Evolutionary conservation across 1,139 yeast species (phyloP).

Genomic region (Sugiyamaella paludigena): DNA sequence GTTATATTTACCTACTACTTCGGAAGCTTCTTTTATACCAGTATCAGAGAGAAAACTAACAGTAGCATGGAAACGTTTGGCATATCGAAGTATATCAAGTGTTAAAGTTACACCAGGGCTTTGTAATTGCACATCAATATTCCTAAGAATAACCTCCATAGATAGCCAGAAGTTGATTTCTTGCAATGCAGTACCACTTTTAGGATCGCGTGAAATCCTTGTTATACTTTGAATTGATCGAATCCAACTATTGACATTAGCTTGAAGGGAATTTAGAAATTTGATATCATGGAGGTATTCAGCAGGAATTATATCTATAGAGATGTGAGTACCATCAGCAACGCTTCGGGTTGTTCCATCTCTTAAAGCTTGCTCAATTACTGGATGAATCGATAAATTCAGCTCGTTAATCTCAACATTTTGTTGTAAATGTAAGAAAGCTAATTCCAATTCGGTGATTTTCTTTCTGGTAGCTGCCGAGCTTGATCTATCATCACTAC

Average conservation of each 20-base stretch:
- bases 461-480: slow-evolving; percentile 45
- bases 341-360: slow-evolving; percentile 14
- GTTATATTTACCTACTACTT: slow-evolving; percentile 54
- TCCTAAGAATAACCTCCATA: slow-evolving; percentile 58
- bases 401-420: slow-evolving; percentile 69
- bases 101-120: slow-evolving; percentile 57
- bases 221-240: slow-evolving; percentile 60
- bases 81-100: slow-evolving; percentile 59
- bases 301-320: slow-evolving; percentile 38
- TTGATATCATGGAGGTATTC: slow-evolving; percentile 48
- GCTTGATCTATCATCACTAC: slow-evolving; percentile 24
- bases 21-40: slow-evolving; percentile 59
- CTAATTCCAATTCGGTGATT: slow-evolving; percentile 64
- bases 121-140: slow-evolving; percentile 58
- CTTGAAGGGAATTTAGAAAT: slow-evolving; percentile 64
- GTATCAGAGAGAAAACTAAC: slow-evolving; percentile 70
- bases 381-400: slow-evolving; percentile 52
- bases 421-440: slow-evolving; percentile 68
- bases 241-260: slow-evolving; percentile 71
- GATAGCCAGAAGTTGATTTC: slow-evolving; percentile 81
- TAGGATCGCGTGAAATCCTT: slow-evolving; percentile 48
- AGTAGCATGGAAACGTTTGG: slow-evolving; percentile 79
- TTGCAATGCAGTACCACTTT: slow-evolving; percentile 60
- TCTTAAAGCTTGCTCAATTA: slow-evolving; percentile 44
- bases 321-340: slow-evolving; percentile 27